Evolutionary conservation across 2,329 filamentous ascomycete species (phyloP), one percentile per base, ranked within the genome.

Genomic region (Xylariaceae sp.): DNA sequence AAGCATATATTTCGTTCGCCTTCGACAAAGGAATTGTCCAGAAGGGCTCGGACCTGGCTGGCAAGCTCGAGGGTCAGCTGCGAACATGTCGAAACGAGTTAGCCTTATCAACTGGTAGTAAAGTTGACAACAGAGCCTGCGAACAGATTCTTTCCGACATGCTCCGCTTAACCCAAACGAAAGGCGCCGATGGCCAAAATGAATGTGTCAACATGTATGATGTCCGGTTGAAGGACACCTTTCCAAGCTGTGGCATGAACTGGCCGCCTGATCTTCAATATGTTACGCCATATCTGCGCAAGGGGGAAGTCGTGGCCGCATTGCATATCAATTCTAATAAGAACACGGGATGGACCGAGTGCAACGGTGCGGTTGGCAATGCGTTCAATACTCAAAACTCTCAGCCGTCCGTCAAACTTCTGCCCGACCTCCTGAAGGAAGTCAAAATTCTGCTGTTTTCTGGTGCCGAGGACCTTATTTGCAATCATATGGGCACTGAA

Each of bases 201-300:
- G 70, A 83, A 65, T 99, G 95, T 71, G 71, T 85, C 69, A 99
- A 99, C 74, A 96, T 97, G 89, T 99, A 99, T 71, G 94, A 99
- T 70, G 81, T 97, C 49, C 89, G 92, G 44, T 79, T 96, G 44
- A 85, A 78, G 59, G 94, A 99, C 71, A 75, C 75, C 6, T 90
- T 83, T 70, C 87, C 89, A 4, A 87, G 86, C 58, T 99, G 94
- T 70, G 94, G 94, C 62, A 96, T 96, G 92, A 92, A 91, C 74
- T 99, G 95, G 95, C 94, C 94, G 30, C 88, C 91, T 60, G 94
- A 99, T 72, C 77, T 99, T 65, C 71, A 72, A 44, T 68, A 80
- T 47, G 81, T 99, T 19, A 89, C 84, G 5, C 89, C 91, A 0
- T 99, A 97, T 70, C 81, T 99, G 49, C 87, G 89, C 54, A 85